Base-by-base conservation (phyloP, 2,329 filamentous ascomycete species). In the Thielaviopsis euricoi region DNA sequence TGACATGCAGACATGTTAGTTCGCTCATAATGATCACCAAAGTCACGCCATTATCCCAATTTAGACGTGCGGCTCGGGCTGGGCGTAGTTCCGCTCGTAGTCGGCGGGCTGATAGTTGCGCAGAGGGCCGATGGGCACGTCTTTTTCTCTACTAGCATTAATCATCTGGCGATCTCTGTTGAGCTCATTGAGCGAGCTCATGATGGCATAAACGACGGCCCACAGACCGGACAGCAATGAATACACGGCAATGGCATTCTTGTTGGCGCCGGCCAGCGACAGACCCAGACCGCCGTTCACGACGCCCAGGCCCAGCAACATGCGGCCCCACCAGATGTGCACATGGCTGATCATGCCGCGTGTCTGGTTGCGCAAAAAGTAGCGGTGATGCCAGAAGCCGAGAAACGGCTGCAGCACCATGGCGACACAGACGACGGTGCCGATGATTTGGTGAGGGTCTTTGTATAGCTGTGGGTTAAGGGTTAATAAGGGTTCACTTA, bases 221-320 rank as follows among this genome's bases (percentile, higher is more conserved):
- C 79, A 64, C 10, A 82, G 63, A 9, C 68, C 78, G 0, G 79
- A 73, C 25, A 83, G 68, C 5, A 83, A 75, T 0, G 74, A 68
- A 66, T 84, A 85, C 0, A 75, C 77, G 53, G 79, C 73, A 56
- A 77, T 66, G 51, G 75, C 74, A 12, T 66, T 64, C 2, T 61
- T 67, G 0, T 68, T 62, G 0, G 74, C 72, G 17, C 63, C 61
- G 0, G 77, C 71, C 17, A 82, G 70, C 62, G 75, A 61, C 26
- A 86, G 69, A 3, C 82, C 82, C 3, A 85, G 67, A 0, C 81
- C 82, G 58, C 82, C 82, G 63, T 85, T 85, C 63, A 85, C 66
- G 51, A 84, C 71, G 25, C 79, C 82, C 2, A 84, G 65, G 19
- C 78, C 58, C 62, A 86, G 77, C 50, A 85, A 66, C 1, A 70